Conservation (phyloP, 2,329 filamentous ascomycete genomes). For the Aspergillus fumigatus region DNA sequence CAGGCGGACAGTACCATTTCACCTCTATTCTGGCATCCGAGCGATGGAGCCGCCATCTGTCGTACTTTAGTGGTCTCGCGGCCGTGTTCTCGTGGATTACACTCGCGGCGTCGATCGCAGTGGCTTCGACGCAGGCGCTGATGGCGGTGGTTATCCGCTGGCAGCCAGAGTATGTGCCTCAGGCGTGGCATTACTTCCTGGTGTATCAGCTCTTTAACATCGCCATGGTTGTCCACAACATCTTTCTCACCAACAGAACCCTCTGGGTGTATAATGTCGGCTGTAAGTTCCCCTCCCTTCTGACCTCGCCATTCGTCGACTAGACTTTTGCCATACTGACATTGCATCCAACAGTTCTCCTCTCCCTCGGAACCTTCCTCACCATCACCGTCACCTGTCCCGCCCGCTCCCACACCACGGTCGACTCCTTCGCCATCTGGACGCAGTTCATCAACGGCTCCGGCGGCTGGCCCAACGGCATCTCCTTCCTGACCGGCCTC, state of each 20-base stretch:
- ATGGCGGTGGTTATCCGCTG: slow-evolving; percentile 21
- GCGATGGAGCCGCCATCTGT: slow-evolving; percentile 19
- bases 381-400: slow-evolving; percentile 20
- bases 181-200: slow-evolving; percentile 19
- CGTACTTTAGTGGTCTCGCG: slow-evolving; percentile 18
- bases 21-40: slow-evolving; percentile 23
- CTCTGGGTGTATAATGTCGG: slow-evolving; percentile 21
- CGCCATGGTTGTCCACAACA: slow-evolving; percentile 14
- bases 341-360: slow-evolving; percentile 10
- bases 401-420: slow-evolving; percentile 8
- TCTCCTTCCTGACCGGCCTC: slow-evolving; percentile 21
- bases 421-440: slow-evolving; percentile 16
- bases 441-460: slow-evolving; percentile 17
- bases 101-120: slow-evolving; percentile 15
- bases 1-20: slow-evolving; percentile 28
- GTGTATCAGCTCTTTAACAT: slow-evolving; percentile 19
- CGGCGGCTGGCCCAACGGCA: slow-evolving; percentile 19
- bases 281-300: slow-evolving; percentile 8
- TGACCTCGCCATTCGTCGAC: too few relatives aligned
- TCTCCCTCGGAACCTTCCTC: slow-evolving; percentile 17
- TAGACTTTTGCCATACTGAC: background rate
- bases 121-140: slow-evolving; percentile 15
- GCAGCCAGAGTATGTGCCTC: slow-evolving; percentile 14
- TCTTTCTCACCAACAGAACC: slow-evolving; percentile 17
- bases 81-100: slow-evolving; percentile 20